Evolutionary conservation across 345 rosid genomes (phyloP), one percentile per base, ranked within the genome.

Genomic region (Trapa incisa): DNA sequence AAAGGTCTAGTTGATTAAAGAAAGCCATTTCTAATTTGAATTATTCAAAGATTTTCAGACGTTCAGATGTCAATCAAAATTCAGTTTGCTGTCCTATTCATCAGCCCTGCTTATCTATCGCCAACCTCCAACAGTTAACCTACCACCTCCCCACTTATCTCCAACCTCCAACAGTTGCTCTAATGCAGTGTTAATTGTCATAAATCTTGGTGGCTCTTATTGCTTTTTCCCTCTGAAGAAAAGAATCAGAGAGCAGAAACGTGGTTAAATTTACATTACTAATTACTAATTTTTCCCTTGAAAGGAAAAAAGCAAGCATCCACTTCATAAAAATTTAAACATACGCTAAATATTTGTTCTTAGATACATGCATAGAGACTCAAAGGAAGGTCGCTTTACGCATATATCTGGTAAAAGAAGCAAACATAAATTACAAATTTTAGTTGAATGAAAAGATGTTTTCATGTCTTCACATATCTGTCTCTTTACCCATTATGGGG

Each of bases 121-220:
- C 83, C 91, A 75, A 91, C 90, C 77, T 95, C 96, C 69, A 91
- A 73, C 14, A 95, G 37, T 33, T 58, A 47, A 16, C 85, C 74
- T 74, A 86, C 92, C 90, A 65, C 80, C 86, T 70, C 85, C 88
- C 8, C 64, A 83, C 64, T 62, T 79, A 42, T 78, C 79, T 78
- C 83, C 91, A 75, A 91, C 90, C 77, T 95, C 96, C 69, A 91
- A 73, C 14, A 95, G 92, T 82, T 95, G 99, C 71, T 95, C 94
- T 7, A 87, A 87, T 3, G 96, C 96, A 0, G 83, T 87, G 73
- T 88, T 87, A 66, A 95, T 84, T 36, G 84, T 85, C 97, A 95
- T 89, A 74, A 67, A 95, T 64, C 96, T 83, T 0, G 99, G 96
- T 5, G 96, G 87, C 73, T 91, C 99, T 38, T 94, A 87, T 47